Evolutionary conservation across 2,329 filamentous ascomycete genomes (phyloP), one percentile per base, ranked within the genome.

Genomic region (Fusarium armeniacum): DNA sequence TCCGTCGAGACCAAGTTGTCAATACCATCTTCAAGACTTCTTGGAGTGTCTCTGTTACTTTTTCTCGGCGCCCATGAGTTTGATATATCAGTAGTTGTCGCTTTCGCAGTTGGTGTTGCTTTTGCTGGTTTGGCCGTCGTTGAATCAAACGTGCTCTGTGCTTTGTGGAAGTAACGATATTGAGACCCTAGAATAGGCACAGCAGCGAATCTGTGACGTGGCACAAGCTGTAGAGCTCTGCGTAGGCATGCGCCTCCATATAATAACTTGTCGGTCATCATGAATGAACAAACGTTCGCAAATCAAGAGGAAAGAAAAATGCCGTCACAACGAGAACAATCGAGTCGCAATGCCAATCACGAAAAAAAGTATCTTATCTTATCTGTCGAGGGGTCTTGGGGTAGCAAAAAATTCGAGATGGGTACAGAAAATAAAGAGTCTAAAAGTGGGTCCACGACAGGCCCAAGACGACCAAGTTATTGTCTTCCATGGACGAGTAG

Each of bases 241-340:
- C 73, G 72, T 40, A 80, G 52, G 51, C 75, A 79, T 50, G 61
- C 69, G 38, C 72, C 56, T 55, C 75, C 76, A 24, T 70, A 51
- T 49, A 78, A 45, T n/a, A 78, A 65, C 47, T 70, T 74, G 18
- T 72, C 62, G 22, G 73, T 68, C 78, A 79, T 56, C 10, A 16
- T 78, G 35, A 13, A 30, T 38, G 53, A 41, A 33, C 20, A 36
- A 30, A 18, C 20, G 28, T 46, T 30, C 36, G 32, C 44, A 35
- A 52, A 33, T 38, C 35, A 20, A 26, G 11, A 12, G n/a, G 45
- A 40, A 44, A 40, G n/a, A 58, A n/a, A 20, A 18, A 4, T 6
- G 13, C 20, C 43, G n/a, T 20, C 30, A 28, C 22, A 13, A 6
- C 36, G 32, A 55, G 18, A 16, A 36, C 32, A 5, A 44, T 28